These are phyloP conservation scores for Epichloe typhina DNA, from an alignment of 2,329 filamentous ascomycete genomes.

Conservation along the genomic window DNA sequence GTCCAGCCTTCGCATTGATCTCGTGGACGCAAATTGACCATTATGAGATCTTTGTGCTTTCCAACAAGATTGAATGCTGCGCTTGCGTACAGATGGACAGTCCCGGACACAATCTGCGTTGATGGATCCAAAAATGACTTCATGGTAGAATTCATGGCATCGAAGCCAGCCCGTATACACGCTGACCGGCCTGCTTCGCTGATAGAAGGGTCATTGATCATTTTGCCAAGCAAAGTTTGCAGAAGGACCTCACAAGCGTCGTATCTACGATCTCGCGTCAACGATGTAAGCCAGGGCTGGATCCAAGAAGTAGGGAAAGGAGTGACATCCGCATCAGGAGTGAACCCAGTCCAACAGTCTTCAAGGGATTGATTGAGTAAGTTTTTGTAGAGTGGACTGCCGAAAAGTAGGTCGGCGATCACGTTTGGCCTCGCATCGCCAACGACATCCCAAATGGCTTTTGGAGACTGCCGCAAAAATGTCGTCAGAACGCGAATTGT, in stretches of 20 bases:
- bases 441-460: slow-evolving; percentile 80
- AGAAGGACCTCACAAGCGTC: slow-evolving; percentile 71
- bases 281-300: slow-evolving; percentile 60
- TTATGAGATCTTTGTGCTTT: slow-evolving; percentile 47
- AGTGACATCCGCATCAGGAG: slow-evolving; percentile 32
- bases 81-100: slow-evolving; percentile 49
- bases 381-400: slow-evolving; percentile 51
- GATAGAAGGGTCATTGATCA: slow-evolving; percentile 40
- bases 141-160: slow-evolving; percentile 43
- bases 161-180: slow-evolving; percentile 52
- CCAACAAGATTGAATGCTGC: slow-evolving; percentile 52
- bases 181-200: slow-evolving; percentile 45
- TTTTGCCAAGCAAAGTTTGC: slow-evolving; percentile 56
- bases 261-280: slow-evolving; percentile 61
- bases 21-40: slow-evolving; percentile 20
- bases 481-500: slow-evolving; percentile 57
- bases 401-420: slow-evolving; percentile 74
- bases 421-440: slow-evolving; percentile 66
- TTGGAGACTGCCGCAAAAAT: slow-evolving; percentile 62
- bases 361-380: slow-evolving; percentile 49
- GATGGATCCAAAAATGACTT: slow-evolving; percentile 39
- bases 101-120: slow-evolving; percentile 31
- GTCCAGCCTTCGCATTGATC: slow-evolving; percentile 22
- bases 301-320: slow-evolving; percentile 68
- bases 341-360: slow-evolving; percentile 24